These are phyloP conservation scores for Globisporangium cystogenes DNA, from an alignment of 352 stramenopile species.

Conservation along the genomic window DNA sequence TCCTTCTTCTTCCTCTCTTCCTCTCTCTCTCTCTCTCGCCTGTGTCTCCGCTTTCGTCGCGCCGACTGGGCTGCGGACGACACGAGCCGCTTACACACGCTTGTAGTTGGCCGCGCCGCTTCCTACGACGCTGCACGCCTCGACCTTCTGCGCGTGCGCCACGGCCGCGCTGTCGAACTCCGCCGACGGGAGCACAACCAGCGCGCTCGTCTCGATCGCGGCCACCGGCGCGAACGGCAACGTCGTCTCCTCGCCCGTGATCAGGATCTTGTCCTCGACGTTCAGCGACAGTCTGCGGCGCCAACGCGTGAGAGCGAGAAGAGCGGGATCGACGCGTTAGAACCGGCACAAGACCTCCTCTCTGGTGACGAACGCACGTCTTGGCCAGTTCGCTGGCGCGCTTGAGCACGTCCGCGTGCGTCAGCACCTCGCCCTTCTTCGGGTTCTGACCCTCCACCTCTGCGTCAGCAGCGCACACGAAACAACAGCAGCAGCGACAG, in stretches of 20 bases:
- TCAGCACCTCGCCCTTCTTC: conserved; percentile 75
- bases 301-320: neutral
- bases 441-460: conserved; percentile 71
- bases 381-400: conserved; percentile 59
- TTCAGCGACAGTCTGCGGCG: conserved; percentile 53
- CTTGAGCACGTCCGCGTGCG: conserved; percentile 79
- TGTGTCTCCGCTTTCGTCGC: too few species aligned
- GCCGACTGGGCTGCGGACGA: too few species aligned
- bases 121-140: conserved; percentile 75
- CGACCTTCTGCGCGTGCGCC: conserved; percentile 68
- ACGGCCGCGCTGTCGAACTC: conserved; percentile 67
- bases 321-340: too few species aligned
- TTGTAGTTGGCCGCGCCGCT: conserved; percentile 75
- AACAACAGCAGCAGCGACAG: too few species aligned
- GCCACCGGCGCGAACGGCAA: conserved; percentile 72
- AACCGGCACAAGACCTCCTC: too few species aligned
- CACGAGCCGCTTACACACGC: conserved; percentile 67
- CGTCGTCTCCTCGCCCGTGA: conserved; percentile 60
- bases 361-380: conserved; percentile 53
- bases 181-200: conserved; percentile 72
- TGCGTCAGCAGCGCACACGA: conserved; percentile 9
- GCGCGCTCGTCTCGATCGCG: conserved; percentile 62
- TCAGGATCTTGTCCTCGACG: conserved; percentile 75
- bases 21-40: too few species aligned
- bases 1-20: too few species aligned